phyloP scores from a whole-genome alignment of 257 asterid genomes.

The Dorcoceras hygrometricum region DNA sequence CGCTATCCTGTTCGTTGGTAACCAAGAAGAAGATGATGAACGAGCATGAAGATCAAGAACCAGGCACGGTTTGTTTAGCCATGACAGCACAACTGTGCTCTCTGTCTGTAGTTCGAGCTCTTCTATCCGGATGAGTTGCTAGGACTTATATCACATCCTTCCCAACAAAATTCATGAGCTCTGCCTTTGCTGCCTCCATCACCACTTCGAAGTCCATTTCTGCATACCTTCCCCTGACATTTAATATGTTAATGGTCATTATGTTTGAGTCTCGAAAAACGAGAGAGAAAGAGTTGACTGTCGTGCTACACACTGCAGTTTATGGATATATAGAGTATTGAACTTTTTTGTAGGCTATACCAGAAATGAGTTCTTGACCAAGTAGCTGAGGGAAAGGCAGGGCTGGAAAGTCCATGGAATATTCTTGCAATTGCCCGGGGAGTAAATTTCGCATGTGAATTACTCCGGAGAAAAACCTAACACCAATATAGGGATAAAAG shows the following conservation, averaged over 20 bases:
- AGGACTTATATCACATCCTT: constrained; percentile 35
- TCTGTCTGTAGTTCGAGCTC: not conserved
- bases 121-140: not conserved
- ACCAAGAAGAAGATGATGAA: not conserved
- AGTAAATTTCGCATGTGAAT: constrained; percentile 73
- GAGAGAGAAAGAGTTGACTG: not conserved
- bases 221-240: constrained; percentile 81
- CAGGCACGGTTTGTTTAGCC: not conserved
- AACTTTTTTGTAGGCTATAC: constrained; percentile 34
- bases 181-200: constrained; percentile 84
- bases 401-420: constrained; percentile 87
- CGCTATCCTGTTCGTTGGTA: not conserved
- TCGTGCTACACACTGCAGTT: not conserved
- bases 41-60: not conserved
- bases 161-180: constrained; percentile 55
- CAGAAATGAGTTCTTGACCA: constrained; percentile 99
- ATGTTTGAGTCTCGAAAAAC: not conserved
- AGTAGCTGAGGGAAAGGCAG: constrained; percentile 74
- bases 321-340: not conserved
- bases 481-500: constrained; percentile 26
- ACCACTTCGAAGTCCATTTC: constrained; percentile 68
- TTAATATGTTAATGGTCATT: constrained; percentile 13
- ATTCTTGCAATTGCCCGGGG: constrained; percentile 94
- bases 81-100: not conserved
- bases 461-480: constrained; percentile 87